phyloP scores from a whole-genome alignment of 371 early-diverging fungal species.

The Chytridium lagenaria region DNA sequence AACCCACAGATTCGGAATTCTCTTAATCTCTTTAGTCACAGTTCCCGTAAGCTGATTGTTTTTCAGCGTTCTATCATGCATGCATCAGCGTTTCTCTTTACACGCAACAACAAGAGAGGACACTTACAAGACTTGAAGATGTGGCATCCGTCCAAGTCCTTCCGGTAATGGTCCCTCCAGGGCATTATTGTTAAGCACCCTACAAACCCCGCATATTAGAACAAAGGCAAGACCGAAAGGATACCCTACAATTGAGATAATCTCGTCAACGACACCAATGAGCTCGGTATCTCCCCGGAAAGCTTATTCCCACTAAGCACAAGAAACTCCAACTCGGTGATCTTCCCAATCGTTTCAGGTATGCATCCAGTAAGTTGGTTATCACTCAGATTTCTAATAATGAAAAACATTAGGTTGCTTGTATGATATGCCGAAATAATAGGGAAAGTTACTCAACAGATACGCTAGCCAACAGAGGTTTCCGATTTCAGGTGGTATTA shows the following conservation, averaged over 20 bases:
- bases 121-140: background rate
- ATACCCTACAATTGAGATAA: background rate
- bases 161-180: background rate
- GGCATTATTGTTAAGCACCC: background rate
- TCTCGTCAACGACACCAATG: background rate
- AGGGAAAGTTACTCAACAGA: background rate
- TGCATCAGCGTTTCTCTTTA: background rate
- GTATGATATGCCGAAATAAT: background rate
- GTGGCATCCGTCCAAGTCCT: background rate
- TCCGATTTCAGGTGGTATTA: background rate
- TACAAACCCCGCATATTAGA: background rate
- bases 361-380: background rate
- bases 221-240: background rate
- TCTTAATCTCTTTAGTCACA: background rate
- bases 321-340: background rate
- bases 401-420: background rate
- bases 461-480: background rate
- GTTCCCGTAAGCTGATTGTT: constrained; percentile 17
- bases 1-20: background rate
- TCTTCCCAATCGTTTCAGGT: background rate
- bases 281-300: background rate
- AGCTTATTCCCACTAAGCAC: background rate
- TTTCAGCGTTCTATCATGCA: background rate
- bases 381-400: background rate
- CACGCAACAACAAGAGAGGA: background rate